Base-by-base conservation (phyloP, 2,329 filamentous ascomycete species). In the Blumeria graminis region DNA sequence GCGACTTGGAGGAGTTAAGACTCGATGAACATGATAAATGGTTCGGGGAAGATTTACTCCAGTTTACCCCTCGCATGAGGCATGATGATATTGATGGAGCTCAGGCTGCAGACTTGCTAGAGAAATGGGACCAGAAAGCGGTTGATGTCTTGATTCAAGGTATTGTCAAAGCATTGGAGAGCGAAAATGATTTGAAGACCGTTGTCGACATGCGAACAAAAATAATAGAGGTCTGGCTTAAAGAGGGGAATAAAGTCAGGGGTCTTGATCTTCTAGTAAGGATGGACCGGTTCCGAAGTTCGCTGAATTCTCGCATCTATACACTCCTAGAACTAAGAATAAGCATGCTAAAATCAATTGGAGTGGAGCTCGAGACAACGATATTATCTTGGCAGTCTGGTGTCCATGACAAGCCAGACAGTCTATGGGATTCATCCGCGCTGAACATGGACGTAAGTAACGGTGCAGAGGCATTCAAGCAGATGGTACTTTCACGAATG, bases 1-100 rank as follows among this genome's bases (percentile, higher is more conserved):
- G 76, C 56, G 69, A 71, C 0, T 68, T 92, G 1, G 78, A 85
- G 60, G 82, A 82, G 14, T 70, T 94, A 11, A 78, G 84, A 38
- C 70, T 95, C 32, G 87, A 94, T 64, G 70, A 92, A 9, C 80
- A 86, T 63, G 79, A 82, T 60, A 75, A 76, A 18, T 94, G 88
- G 84, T 84, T 92, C 60, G 76, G 84, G 16, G 80, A 88, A 7
- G 86, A 93, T 58, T 84, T 94, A 45, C 78, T 78, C 51, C 84
- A 83, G 61, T 95, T 93, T 65, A 90, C 81, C 0, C 89, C 89
- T 0, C 94, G 87, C 70, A 84, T 93, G 38, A 80, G 85, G 34
- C 81, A 93, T 62, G 86, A 89, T 61, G 84, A 92, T 61, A 68
- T 86, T 4, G 76, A 80, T 28, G 77, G 75, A 18, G 69, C 71